phyloP scores from a whole-genome alignment of 148 eudicot species.

The Linanthus parryae region DNA sequence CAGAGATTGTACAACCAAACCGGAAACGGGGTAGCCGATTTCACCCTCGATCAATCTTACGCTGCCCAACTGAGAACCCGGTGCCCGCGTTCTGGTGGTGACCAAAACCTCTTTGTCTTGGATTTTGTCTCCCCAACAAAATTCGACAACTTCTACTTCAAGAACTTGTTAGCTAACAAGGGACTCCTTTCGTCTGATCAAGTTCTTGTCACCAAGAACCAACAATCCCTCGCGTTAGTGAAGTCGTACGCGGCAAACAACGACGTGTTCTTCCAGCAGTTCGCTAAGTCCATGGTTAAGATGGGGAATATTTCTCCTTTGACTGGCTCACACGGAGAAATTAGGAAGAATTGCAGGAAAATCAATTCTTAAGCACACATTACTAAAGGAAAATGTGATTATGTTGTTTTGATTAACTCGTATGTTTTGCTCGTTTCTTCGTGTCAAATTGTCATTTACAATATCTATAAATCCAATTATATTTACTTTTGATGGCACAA shows the following conservation, averaged over 20 bases:
- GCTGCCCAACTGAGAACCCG: conserved; percentile 47
- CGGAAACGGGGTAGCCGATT: conserved; percentile 57
- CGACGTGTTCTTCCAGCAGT: conserved; percentile 66
- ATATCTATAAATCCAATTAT: too few relatives aligned
- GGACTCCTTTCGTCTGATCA: conserved; percentile 59
- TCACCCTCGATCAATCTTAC: conserved; percentile 35
- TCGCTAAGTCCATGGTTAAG: conserved; percentile 69
- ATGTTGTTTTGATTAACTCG: too few relatives aligned
- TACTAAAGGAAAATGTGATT: too few relatives aligned
- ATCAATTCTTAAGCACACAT: conserved; percentile 27
- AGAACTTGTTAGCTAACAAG: conserved; percentile 43
- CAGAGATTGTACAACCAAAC: conserved; percentile 91
- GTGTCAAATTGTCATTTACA: too few relatives aligned
- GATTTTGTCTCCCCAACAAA: conserved; percentile 40
- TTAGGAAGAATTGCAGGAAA: conserved; percentile 68
- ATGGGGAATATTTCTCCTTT: conserved; percentile 77
- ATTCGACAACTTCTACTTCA: conserved; percentile 62
- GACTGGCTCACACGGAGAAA: conserved; percentile 62
- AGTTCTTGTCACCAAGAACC: conserved; percentile 36
- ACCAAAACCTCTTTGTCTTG: conserved; percentile 65
- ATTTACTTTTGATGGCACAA: too few relatives aligned
- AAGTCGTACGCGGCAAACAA: conserved; percentile 54
- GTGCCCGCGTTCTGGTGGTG: conserved; percentile 84
- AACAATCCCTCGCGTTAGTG: conserved; percentile 37
- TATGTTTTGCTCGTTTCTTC: too few relatives aligned